phyloP scores from a whole-genome alignment of 352 stramenopile species.

The Phytopythium cucurbitacearum region DNA sequence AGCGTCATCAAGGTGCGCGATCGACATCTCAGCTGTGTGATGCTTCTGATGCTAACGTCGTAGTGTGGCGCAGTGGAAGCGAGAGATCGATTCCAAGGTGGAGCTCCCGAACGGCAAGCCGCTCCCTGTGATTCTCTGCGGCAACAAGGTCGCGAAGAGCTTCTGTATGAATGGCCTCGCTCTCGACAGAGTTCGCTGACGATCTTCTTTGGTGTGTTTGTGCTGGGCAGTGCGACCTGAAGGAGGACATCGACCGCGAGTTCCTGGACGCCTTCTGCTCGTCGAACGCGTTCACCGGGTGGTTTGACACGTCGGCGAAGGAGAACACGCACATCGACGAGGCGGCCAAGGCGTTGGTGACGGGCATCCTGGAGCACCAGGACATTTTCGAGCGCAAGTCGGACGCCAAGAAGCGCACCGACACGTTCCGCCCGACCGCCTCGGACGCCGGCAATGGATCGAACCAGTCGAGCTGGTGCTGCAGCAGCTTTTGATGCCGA shows the following conservation, averaged over 20 bases:
- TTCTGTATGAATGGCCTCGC: neutral
- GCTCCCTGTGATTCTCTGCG: constrained; percentile 89
- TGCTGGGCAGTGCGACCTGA: constrained; percentile 72
- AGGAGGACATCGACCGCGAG: constrained; percentile 61
- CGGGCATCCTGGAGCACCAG: constrained; percentile 68
- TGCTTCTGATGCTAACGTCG: neutral
- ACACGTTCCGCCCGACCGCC: constrained; percentile 74
- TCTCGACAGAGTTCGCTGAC: too few species aligned
- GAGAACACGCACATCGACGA: constrained; percentile 91
- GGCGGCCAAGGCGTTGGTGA: constrained; percentile 79
- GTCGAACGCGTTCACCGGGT: constrained; percentile 88
- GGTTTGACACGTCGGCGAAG: constrained; percentile 93
- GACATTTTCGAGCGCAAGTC: constrained; percentile 87
- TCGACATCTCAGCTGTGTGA: neutral
- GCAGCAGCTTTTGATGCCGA: constrained; percentile 74
- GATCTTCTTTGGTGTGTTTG: constrained; percentile 4
- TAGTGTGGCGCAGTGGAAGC: constrained; percentile 80
- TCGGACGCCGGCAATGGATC: constrained; percentile 29
- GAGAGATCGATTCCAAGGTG: constrained; percentile 92
- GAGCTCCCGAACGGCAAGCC: constrained; percentile 88
- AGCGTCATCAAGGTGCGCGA: constrained; percentile 71
- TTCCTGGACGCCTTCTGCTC: constrained; percentile 88
- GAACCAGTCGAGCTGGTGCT: constrained; percentile 69
- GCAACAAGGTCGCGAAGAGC: constrained; percentile 79
- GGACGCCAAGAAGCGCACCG: constrained; percentile 58